Conservation (phyloP, 768 basidiomycete genomes). For the Boletus barrowsii region DNA sequence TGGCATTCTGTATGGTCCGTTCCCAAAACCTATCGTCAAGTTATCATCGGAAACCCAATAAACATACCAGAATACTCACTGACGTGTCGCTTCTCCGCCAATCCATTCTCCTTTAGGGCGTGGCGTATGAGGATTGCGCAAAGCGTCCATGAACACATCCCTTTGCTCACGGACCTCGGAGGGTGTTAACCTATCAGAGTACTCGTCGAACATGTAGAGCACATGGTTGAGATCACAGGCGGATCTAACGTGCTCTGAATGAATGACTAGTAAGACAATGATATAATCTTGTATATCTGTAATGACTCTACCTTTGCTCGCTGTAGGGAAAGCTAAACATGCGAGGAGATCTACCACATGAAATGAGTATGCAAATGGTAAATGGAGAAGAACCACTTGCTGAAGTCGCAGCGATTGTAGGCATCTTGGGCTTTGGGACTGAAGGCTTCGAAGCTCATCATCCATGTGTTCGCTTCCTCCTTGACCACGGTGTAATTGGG, state of each 20-base stretch:
- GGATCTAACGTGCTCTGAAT: slow-evolving; percentile 27
- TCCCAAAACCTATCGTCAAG: slow-evolving; percentile 14
- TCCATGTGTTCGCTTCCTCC: slow-evolving; percentile 8
- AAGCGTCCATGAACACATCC: slow-evolving; percentile 20
- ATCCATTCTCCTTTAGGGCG: slow-evolving; percentile 19
- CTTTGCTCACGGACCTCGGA: slow-evolving; percentile 27
- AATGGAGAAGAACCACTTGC: not conserved
- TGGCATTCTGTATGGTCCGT: slow-evolving; percentile 3
- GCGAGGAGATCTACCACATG: slow-evolving; percentile 8
- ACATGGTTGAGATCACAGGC: slow-evolving; percentile 51
- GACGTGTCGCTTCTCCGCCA: slow-evolving; percentile 12
- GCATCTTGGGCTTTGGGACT: slow-evolving; percentile 11
- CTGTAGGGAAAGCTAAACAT: slow-evolving; percentile 3
- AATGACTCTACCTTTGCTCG: slow-evolving; percentile 8
- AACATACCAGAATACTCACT: slow-evolving; percentile 4
- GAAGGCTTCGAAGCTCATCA: slow-evolving; percentile 6
- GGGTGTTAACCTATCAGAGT: slow-evolving; percentile 40
- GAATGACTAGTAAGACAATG: not conserved
- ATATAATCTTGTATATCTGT: not conserved
- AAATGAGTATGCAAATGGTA: not conserved
- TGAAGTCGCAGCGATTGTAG: slow-evolving; percentile 9
- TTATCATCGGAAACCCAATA: not conserved
- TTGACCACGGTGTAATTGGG: not conserved
- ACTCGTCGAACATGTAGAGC: slow-evolving; percentile 50
- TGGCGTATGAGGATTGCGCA: slow-evolving; percentile 8